Conservation (phyloP, 2,329 filamentous ascomycete genomes). For the Phialemoniopsis sp. region DNA sequence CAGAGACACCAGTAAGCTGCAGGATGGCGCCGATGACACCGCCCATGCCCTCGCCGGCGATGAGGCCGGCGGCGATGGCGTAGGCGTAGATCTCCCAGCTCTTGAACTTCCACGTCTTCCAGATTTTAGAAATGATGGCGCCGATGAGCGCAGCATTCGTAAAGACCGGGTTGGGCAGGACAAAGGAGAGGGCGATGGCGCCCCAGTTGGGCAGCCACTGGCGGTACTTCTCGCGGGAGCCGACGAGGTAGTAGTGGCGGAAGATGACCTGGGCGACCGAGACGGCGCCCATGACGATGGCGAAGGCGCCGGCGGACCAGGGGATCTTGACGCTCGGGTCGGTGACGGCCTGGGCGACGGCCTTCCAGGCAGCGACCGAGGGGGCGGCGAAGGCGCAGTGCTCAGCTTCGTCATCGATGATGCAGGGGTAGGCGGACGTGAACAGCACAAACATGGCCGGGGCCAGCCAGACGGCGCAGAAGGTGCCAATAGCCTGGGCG, state of each 20-base stretch:
- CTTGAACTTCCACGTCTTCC: conserved; percentile 47
- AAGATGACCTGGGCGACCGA: conserved; percentile 46
- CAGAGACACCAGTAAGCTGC: conserved; percentile 12
- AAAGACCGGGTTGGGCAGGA: conserved; percentile 52
- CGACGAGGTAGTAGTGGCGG: conserved; percentile 50
- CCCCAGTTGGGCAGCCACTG: conserved; percentile 59
- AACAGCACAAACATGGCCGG: conserved; percentile 66
- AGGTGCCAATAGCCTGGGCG: conserved; percentile 58
- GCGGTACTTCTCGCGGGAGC: conserved; percentile 47
- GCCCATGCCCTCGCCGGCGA: conserved; percentile 60
- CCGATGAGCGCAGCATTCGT: conserved; percentile 56
- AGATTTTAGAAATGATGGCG: conserved; percentile 43
- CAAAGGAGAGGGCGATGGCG: conserved; percentile 54
- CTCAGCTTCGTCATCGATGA: conserved; percentile 43
- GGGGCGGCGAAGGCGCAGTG: conserved; percentile 58
- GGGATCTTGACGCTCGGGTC: conserved; percentile 53
- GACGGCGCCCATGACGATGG: conserved; percentile 49
- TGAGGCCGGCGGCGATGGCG: conserved; percentile 55
- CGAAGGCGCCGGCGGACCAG: conserved; percentile 49
- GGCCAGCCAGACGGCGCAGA: conserved; percentile 63
- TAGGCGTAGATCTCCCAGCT: conserved; percentile 56
- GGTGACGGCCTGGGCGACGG: conserved; percentile 59
- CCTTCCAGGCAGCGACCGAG: conserved; percentile 62
- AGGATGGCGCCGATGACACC: conserved; percentile 39
- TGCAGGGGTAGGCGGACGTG: conserved; percentile 64